Evolutionary conservation across 1,284 basidiomycete genomes (phyloP), one percentile per base, ranked within the genome.

Genomic region (Meripilus lineatus): DNA sequence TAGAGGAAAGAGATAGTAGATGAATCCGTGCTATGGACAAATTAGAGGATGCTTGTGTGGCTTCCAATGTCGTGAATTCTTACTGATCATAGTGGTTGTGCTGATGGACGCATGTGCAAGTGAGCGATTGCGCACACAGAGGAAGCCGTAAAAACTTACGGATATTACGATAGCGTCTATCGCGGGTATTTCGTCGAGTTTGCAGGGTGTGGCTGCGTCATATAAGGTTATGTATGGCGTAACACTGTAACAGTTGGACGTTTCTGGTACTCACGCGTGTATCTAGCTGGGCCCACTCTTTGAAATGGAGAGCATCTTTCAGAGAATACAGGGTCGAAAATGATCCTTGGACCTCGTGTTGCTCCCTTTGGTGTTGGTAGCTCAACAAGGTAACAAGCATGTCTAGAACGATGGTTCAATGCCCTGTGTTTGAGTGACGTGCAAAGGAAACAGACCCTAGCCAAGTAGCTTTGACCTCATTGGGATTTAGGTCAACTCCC

Each of bases 11-110:
- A 64, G 32, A 87, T 69, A 6, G 81, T 84, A 4, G 70, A 60
- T 1, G 73, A 63, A 55, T 85, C 81, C 18, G 80, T 70, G 62
- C 75, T 77, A 45, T 24, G 25, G 8, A 30, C 28, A 8, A 30
- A 10, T 30, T n/a, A 30, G n/a, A 34, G 6, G 22, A 5, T 30
- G 28, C 18, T 14, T 15, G 32, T 8, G 18, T 3, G 5, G 26
- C 7, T n/a, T 33, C 14, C 6, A 30, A 15, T 22, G 15, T 32
- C 8, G 8, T 56, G 14, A 23, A 15, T 26, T 55, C 71, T 49
- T 50, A 79, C 77, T 80, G 83, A 61, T 85, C 82, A 51, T 84
- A 85, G 59, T 85, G 83, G 53, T 85, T 79, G 56, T 86, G 82
- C 75, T 75, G 48, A 18, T 28, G 17, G 18, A 21, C 14, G 5